Evolutionary conservation across 75 land plant genomes (phyloP).

Genomic region (Pinus albicaulis): DNA sequence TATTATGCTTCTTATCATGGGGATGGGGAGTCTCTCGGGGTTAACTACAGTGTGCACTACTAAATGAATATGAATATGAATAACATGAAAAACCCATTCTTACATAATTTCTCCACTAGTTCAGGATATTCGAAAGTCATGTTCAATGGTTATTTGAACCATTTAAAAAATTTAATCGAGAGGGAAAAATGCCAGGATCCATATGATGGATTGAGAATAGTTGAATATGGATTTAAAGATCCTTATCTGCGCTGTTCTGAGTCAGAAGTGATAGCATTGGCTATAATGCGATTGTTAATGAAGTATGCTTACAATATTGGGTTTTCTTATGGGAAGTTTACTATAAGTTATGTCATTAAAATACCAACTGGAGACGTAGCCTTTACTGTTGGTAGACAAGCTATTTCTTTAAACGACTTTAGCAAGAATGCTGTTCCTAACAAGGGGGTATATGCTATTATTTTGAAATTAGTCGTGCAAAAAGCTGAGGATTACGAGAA

Average conservation of each 20-base stretch:
- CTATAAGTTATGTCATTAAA: conserved; percentile 7
- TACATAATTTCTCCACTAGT: background rate
- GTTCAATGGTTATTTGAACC: conserved; percentile 1
- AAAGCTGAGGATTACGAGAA: background rate
- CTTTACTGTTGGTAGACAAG: background rate
- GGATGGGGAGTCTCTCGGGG: background rate
- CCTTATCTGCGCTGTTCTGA: background rate
- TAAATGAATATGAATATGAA: background rate
- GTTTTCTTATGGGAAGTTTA: conserved; percentile 1
- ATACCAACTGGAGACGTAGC: background rate
- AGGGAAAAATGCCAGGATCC: conserved; percentile 1
- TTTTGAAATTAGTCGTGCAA: background rate
- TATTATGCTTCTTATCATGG: conserved; percentile 1
- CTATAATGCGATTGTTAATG: background rate
- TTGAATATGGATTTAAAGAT: background rate
- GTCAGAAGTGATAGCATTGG: conserved; percentile 2
- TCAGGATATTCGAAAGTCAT: background rate
- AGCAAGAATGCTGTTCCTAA: background rate
- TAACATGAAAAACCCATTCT: too few relatives aligned
- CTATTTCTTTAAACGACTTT: background rate
- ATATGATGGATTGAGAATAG: conserved; percentile 7
- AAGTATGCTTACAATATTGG: background rate
- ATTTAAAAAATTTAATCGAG: background rate
- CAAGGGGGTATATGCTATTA: background rate
- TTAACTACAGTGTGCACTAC: background rate